Conservation (phyloP, 2,329 filamentous ascomycete genomes). For the Pezicula rhizophila region DNA sequence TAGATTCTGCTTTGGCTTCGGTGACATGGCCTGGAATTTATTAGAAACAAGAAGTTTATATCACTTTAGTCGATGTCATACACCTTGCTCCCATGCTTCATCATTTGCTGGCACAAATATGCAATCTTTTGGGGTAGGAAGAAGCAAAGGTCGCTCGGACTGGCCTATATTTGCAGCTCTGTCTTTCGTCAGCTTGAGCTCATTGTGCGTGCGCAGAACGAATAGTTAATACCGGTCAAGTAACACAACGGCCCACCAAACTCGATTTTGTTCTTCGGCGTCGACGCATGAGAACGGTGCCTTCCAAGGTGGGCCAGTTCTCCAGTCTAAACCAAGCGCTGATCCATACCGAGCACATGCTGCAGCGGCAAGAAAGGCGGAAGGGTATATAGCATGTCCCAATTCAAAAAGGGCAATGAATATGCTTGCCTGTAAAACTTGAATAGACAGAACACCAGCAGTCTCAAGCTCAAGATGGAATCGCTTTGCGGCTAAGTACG, state of each 20-base stretch:
- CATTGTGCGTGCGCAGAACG: not conserved
- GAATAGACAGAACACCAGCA: conserved; percentile 33
- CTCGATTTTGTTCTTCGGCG: conserved; percentile 35
- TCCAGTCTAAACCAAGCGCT: conserved; percentile 32
- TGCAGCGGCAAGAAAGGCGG: conserved; percentile 37
- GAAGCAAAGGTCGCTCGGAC: conserved; percentile 2
- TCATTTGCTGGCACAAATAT: conserved; percentile 20
- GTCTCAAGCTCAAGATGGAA: conserved; percentile 33
- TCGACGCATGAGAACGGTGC: conserved; percentile 36
- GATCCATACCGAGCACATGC: conserved; percentile 34
- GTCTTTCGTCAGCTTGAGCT: not conserved
- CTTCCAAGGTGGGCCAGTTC: not conserved
- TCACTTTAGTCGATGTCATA: conserved; percentile 6
- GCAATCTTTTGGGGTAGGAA: conserved; percentile 6
- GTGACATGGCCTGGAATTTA: conserved; percentile 2
- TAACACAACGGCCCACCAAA: conserved; percentile 40
- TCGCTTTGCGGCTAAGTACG: conserved; percentile 34
- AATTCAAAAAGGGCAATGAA: conserved; percentile 40
- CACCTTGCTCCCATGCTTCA: conserved; percentile 28
- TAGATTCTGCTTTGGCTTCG: conserved; percentile 1
- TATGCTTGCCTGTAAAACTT: conserved; percentile 34
- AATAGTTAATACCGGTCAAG: conserved; percentile 30
- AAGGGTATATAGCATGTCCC: conserved; percentile 39
- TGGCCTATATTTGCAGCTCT: conserved; percentile 13
- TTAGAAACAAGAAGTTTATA: not conserved